These are phyloP conservation scores for Bathelium albidoporum DNA, from an alignment of 495 filamentous ascomycete genomes.

Conservation along the genomic window DNA sequence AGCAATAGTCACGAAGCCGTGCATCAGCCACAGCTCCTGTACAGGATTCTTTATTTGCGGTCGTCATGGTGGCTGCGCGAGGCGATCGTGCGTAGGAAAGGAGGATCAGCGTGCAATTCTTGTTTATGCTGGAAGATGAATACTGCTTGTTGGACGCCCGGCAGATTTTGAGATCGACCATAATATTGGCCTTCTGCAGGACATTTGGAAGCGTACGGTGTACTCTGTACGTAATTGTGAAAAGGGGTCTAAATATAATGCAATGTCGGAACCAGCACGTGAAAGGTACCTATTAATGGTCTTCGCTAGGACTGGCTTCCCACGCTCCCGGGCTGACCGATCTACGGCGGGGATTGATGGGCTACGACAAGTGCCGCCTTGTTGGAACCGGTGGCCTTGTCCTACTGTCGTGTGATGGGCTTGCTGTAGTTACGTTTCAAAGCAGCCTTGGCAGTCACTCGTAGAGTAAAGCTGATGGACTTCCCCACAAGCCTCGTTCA, in stretches of 20 bases:
- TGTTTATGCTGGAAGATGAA: background rate
- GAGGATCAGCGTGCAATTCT: background rate
- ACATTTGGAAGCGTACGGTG: background rate
- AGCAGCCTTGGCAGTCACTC: background rate
- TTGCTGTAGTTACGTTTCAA: constrained; percentile 4
- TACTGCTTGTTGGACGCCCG: background rate
- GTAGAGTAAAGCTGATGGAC: background rate
- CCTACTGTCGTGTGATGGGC: constrained; percentile 2
- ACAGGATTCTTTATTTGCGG: background rate
- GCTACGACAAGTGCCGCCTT: constrained; percentile 1
- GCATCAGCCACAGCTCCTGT: constrained; percentile 1
- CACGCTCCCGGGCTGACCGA: background rate
- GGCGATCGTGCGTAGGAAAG: background rate
- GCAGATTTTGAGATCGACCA: background rate
- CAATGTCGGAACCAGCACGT: background rate
- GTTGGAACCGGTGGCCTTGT: background rate
- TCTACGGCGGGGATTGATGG: background rate
- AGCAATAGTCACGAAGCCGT: background rate
- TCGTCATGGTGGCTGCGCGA: background rate
- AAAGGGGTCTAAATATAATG: background rate
- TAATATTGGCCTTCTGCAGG: background rate
- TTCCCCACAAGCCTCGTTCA: constrained; percentile 1
- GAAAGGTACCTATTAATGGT: constrained; percentile 3
- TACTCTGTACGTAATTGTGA: background rate
- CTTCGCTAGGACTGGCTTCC: background rate